Percentiles rank a stretch among this genome's conserved stretches.
Evolutionary conservation across 345 rosid species (phyloP).

Genomic region (Populus tremula): DNA sequence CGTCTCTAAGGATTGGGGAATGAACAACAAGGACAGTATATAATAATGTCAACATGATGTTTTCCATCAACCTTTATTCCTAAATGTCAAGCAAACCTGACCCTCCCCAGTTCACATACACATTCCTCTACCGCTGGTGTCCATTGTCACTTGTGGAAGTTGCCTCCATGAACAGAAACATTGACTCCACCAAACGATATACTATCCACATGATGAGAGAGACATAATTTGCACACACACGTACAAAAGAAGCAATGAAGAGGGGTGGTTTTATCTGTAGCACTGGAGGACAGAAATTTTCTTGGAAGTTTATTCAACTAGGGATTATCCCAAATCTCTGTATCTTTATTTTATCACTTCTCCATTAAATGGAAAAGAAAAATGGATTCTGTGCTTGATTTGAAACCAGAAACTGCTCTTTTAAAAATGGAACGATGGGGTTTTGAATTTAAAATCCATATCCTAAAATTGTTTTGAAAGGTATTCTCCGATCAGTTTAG

Average conservation of each 20-base stretch:
- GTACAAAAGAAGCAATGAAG: not conserved
- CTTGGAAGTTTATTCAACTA: not conserved
- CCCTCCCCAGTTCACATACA: conserved; percentile 8
- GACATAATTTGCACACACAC: not conserved
- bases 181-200: not conserved
- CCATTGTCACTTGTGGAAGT: conserved; percentile 2
- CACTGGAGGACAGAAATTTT: not conserved
- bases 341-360: not conserved
- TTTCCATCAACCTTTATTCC: not conserved
- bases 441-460: not conserved
- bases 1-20: conserved; percentile 1
- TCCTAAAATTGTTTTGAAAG: not conserved
- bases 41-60: not conserved
- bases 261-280: not conserved
- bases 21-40: not conserved
- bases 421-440: not conserved
- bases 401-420: not conserved
- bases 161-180: conserved; percentile 8
- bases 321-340: not conserved
- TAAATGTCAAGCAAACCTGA: not conserved
- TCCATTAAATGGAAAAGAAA: not conserved
- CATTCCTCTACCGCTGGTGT: not conserved
- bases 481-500: too few relatives aligned
- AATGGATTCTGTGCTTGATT: not conserved
- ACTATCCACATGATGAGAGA: not conserved